Conservation (phyloP, 1,284 basidiomycete genomes). For the Ganoderma lingzhi region DNA sequence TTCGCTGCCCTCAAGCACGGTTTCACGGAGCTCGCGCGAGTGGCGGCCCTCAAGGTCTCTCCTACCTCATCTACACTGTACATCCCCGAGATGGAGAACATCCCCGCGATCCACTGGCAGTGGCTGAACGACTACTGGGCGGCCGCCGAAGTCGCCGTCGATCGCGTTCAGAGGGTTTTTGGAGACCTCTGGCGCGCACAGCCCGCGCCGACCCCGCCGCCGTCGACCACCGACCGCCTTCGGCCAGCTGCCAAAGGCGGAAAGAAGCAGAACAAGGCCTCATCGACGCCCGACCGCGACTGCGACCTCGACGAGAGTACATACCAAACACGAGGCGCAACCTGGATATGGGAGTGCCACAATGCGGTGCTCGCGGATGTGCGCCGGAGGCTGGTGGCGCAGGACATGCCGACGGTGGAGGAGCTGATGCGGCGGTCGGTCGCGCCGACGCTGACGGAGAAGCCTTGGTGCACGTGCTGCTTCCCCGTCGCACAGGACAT, state of each 20-base stretch:
- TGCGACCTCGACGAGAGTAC: background rate
- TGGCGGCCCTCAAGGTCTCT: conserved; percentile 22
- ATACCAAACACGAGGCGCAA: background rate
- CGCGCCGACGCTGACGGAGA: conserved; percentile 2
- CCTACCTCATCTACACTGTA: background rate
- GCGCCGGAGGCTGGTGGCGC: background rate
- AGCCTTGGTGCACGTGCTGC: conserved; percentile 6
- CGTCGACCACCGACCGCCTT: background rate
- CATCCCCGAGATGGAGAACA: conserved; percentile 7
- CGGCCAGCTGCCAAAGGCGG: background rate
- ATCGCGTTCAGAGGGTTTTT: background rate
- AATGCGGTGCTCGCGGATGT: background rate
- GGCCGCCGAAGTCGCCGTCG: background rate
- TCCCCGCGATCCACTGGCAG: background rate
- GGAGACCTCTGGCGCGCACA: background rate
- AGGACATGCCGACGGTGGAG: background rate
- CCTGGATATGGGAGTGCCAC: background rate
- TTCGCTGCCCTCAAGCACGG: conserved; percentile 20
- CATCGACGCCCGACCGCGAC: background rate
- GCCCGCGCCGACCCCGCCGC: background rate
- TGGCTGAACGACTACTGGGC: background rate
- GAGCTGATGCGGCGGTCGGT: background rate
- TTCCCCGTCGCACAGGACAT: background rate
- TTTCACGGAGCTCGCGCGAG: conserved; percentile 19
- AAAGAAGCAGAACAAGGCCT: background rate